Base-by-base conservation (phyloP, 768 basidiomycete species). In the Austroboletus eburneus region DNA sequence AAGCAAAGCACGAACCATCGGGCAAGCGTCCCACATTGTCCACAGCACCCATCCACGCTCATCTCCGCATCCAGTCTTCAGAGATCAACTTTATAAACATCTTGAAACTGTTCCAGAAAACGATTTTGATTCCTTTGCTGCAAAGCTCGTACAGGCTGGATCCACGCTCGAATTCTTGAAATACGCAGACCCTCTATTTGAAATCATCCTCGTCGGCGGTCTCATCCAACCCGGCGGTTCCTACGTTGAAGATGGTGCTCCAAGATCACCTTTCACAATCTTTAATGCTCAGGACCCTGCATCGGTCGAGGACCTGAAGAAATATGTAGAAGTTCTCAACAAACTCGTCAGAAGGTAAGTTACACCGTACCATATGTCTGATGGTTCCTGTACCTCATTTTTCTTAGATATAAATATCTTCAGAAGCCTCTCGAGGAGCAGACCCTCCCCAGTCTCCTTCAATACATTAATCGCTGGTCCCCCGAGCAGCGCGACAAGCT, bases 131-230 rank as follows among this genome's bases (percentile, higher is more conserved):
- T 74, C 79, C 12, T 83, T 87, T 65, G 69, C 84, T 37, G 77
- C 81, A 60, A 91, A 91, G 70, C 81, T 99, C 60, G 79, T 92
- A 57, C 86, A 88, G 68, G 93, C 94, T 46, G 95, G 94, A 35
- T 82, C 86, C 21, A 85, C 89, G 40, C 87, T 99, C 67, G 96
- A 99, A 71, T 86, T 83, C 62, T 83, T 94, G 69, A 96, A 96
- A 74, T 97, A 98, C 84, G 89, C 91, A 70, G 93, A 96, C 59
- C 79, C 86, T 46, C 84, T 98, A 59, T 98, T 96, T 70, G 94
- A 99, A 72, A 81, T 96, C 73, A 78, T 97, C 64, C 80, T 99
- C 61, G 87, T 93, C 62, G 95, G 95, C 40, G 91, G 92, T 34
- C 85, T 99, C 53, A 82, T 99, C 58, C 94, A 97, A 69, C 96